phyloP scores from a whole-genome alignment of 208 protist species.

The Leishmania braziliensis region DNA sequence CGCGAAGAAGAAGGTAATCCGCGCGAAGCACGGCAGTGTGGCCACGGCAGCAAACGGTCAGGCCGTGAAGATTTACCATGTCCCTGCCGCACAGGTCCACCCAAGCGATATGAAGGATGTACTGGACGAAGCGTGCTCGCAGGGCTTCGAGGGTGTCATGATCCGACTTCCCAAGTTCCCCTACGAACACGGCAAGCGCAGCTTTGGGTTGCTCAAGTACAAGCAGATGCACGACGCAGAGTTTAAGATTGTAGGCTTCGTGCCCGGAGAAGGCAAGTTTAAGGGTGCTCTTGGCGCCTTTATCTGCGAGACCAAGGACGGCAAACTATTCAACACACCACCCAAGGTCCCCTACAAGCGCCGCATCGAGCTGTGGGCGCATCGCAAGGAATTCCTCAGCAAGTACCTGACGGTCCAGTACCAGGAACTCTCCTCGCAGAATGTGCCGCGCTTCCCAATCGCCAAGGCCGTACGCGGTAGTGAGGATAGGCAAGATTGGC shows the following conservation, averaged over 20 bases:
- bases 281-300: constrained; percentile 85
- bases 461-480: constrained; percentile 78
- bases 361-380: constrained; percentile 62
- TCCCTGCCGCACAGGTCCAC: constrained; percentile 74
- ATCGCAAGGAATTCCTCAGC: constrained; percentile 61
- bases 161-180: constrained; percentile 83
- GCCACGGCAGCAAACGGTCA: constrained; percentile 20
- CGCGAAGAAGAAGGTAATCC: constrained; percentile 79
- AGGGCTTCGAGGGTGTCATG: constrained; percentile 91
- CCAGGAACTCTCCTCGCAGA: constrained; percentile 82
- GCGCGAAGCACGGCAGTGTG: constrained; percentile 24
- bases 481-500: constrained; percentile 65
- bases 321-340: constrained; percentile 74
- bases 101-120: constrained; percentile 84
- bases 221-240: constrained; percentile 92
- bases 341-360: constrained; percentile 67
- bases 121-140: constrained; percentile 78
- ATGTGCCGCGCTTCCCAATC: constrained; percentile 89
- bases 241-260: constrained; percentile 85
- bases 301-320: constrained; percentile 82
- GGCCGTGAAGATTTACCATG: constrained; percentile 72
- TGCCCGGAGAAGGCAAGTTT: constrained; percentile 86
- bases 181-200: constrained; percentile 90
- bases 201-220: constrained; percentile 90
- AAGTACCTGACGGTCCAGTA: constrained; percentile 90